These are phyloP conservation scores for Closterium sp. DNA, from an alignment of 139 green algal species.

Conservation along the genomic window DNA sequence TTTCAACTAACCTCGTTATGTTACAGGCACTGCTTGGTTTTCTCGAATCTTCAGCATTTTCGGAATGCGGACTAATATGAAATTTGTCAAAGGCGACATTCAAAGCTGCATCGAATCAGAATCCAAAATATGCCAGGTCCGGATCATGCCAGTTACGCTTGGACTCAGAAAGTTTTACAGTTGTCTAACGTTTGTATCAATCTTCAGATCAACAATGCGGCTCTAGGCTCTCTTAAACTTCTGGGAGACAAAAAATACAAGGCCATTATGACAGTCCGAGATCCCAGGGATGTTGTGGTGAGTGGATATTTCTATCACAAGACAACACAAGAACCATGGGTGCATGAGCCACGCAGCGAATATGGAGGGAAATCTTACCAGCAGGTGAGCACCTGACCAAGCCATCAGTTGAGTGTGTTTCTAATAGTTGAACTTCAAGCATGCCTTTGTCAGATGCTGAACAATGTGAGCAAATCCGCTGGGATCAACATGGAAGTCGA, in stretches of 20 bases:
- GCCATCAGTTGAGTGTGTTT: neutral
- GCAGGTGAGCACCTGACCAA: neutral
- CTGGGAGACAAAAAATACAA: neutral
- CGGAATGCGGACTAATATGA: neutral
- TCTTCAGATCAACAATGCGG: slow-evolving; percentile 22
- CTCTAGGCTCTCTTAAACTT: neutral
- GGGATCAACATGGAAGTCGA: slow-evolving; percentile 27
- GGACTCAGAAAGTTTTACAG: neutral
- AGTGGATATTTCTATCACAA: slow-evolving; percentile 30
- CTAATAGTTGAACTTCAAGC: neutral
- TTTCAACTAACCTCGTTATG: neutral
- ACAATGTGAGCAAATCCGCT: neutral
- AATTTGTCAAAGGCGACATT: slow-evolving; percentile 10
- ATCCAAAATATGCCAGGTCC: slow-evolving; percentile 12
- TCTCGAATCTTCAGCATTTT: slow-evolving; percentile 16
- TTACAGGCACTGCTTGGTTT: slow-evolving; percentile 26
- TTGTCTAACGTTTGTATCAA: neutral
- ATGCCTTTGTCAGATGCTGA: slow-evolving; percentile 9
- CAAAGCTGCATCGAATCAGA: neutral
- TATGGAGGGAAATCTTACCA: slow-evolving; percentile 14
- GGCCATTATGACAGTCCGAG: slow-evolving; percentile 19
- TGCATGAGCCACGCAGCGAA: slow-evolving; percentile 8
- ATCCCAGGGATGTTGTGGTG: slow-evolving; percentile 24
- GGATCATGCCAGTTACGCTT: neutral
- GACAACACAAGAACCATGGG: slow-evolving; percentile 15